Conservation (phyloP, 179 eudicot species). For the Silene noctiflora region DNA sequence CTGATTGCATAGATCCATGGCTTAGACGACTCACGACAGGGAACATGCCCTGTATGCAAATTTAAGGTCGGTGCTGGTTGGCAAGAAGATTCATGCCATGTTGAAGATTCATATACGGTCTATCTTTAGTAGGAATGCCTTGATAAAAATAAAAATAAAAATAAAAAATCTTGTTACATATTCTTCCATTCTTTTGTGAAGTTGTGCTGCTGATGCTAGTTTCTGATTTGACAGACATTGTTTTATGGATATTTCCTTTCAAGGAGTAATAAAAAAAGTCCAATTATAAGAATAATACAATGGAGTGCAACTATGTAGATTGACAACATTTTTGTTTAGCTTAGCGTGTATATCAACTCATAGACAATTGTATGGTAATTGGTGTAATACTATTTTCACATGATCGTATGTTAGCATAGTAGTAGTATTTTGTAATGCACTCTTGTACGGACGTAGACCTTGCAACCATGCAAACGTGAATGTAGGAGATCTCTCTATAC, state of each 20-base stretch:
- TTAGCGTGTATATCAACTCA: too few species aligned
- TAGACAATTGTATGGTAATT: too few species aligned
- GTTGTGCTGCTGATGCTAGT: background rate
- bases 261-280: too few species aligned
- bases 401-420: background rate
- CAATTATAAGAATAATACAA: too few species aligned
- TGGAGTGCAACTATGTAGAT: too few species aligned
- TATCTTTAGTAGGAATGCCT: background rate
- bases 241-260: background rate
- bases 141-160: too few species aligned
- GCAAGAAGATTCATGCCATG: conserved; percentile 29
- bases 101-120: conserved; percentile 20
- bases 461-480: conserved; percentile 10
- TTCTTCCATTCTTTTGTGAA: background rate
- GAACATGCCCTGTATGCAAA: conserved; percentile 86
- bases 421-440: conserved; percentile 31
- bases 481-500: background rate
- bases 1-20: conserved; percentile 87
- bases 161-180: too few species aligned
- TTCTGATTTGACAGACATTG: background rate
- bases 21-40: conserved; percentile 75
- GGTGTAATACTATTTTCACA: too few species aligned
- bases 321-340: too few species aligned
- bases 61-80: conserved; percentile 61
- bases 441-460: conserved; percentile 24